Conservation (phyloP, 345 rosid species). For the Aquilaria yunnanensis region DNA sequence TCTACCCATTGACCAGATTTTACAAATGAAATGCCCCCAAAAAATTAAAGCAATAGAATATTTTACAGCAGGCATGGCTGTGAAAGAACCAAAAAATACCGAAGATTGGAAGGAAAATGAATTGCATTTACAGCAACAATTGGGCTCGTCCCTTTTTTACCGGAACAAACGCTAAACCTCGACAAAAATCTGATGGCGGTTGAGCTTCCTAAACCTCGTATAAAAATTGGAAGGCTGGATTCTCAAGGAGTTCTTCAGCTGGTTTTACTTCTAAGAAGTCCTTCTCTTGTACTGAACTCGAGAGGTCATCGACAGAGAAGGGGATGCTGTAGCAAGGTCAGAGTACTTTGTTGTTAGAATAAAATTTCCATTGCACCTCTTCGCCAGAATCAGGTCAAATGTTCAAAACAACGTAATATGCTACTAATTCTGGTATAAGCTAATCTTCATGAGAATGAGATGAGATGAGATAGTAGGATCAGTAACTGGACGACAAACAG, state of each 20-base stretch:
- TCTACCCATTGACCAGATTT: slow-evolving; percentile 18
- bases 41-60: slow-evolving; percentile 35
- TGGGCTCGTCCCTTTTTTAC: slow-evolving; percentile 6
- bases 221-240: slow-evolving; percentile 81
- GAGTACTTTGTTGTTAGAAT: slow-evolving; percentile 7
- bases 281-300: slow-evolving; percentile 71
- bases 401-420: neutral
- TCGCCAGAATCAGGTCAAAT: neutral
- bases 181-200: slow-evolving; percentile 7
- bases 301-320: slow-evolving; percentile 89
- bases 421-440: too few relatives aligned
- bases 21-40: slow-evolving; percentile 23
- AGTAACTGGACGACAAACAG: too few relatives aligned
- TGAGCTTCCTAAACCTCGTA: slow-evolving; percentile 40
- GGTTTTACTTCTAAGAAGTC: slow-evolving; percentile 79
- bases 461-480: too few relatives aligned
- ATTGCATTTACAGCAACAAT: slow-evolving; percentile 24
- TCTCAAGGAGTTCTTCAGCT: slow-evolving; percentile 71
- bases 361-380: neutral
- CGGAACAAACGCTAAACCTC: slow-evolving; percentile 13
- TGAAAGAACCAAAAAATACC: neutral
- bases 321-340: slow-evolving; percentile 60
- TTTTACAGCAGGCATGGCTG: slow-evolving; percentile 21
- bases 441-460: too few relatives aligned
- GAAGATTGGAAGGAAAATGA: slow-evolving; percentile 6